Percentiles rank a stretch among this genome's conserved stretches.
Evolutionary conservation across 192 early-diverging fungal species (phyloP).

Genomic region (Lunasporangiospora selenospora): DNA sequence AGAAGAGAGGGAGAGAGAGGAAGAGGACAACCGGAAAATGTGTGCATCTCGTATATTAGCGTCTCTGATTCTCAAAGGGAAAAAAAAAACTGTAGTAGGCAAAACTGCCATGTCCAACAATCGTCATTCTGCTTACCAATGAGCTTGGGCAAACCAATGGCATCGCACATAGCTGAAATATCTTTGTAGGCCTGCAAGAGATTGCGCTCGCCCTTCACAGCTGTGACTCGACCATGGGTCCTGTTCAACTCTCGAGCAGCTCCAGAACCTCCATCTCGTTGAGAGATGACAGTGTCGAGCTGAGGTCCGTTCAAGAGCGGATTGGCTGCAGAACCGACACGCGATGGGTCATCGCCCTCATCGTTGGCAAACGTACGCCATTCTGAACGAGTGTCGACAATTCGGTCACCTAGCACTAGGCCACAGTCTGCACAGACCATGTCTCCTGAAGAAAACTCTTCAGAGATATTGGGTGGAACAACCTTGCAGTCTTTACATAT

Average conservation of each 20-base stretch:
- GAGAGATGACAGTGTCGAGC: slow-evolving; percentile 84
- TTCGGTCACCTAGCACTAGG: slow-evolving; percentile 82
- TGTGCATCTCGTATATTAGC: too few relatives aligned
- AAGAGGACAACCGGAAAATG: too few relatives aligned
- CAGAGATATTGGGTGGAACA: slow-evolving; percentile 83
- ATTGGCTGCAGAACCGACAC: slow-evolving; percentile 85
- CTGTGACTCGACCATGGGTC: slow-evolving; percentile 73
- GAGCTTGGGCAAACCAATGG: slow-evolving; percentile 76
- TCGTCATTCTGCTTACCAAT: too few relatives aligned
- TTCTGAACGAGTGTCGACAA: slow-evolving; percentile 94
- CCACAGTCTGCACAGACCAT: slow-evolving; percentile 94
- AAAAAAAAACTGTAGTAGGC: too few relatives aligned
- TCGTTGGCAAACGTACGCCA: slow-evolving; percentile 97
- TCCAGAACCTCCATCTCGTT: slow-evolving; percentile 79
- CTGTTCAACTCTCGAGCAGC: slow-evolving; percentile 73
- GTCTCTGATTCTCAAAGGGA: too few relatives aligned
- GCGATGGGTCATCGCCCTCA: slow-evolving; percentile 89
- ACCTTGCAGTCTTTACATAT: slow-evolving; percentile 83
- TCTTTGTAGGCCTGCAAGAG: slow-evolving; percentile 78
- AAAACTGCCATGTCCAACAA: too few relatives aligned
- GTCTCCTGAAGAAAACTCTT: slow-evolving; percentile 91
- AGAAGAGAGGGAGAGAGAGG: too few relatives aligned
- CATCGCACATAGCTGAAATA: slow-evolving; percentile 80
- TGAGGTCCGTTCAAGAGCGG: slow-evolving; percentile 79
- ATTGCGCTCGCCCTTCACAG: slow-evolving; percentile 75